Conservation (phyloP, 345 rosid genomes). For the Eucalyptus fibrosa region DNA sequence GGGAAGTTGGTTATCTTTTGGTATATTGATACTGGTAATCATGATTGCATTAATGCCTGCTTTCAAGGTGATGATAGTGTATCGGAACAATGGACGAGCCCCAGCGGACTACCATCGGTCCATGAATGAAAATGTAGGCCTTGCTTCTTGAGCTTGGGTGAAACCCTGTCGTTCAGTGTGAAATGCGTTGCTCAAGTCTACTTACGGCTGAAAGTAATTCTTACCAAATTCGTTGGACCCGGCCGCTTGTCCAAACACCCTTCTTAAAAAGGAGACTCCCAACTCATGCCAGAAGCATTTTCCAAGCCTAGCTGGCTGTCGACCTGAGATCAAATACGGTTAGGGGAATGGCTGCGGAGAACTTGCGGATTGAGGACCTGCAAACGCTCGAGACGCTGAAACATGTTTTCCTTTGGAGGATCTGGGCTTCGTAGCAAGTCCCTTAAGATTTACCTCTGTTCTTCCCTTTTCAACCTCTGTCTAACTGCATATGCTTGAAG, state of each 20-base stretch:
- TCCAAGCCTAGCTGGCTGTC: neutral
- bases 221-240: neutral
- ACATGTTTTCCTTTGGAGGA: neutral
- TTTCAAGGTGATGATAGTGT: neutral
- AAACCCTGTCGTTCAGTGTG: neutral
- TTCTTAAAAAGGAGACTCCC: neutral
- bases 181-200: neutral
- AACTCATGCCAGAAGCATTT: neutral
- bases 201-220: neutral
- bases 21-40: neutral
- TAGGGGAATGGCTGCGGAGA: neutral
- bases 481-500: neutral
- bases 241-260: neutral
- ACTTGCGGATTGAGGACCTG: neutral
- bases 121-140: neutral
- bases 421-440: neutral
- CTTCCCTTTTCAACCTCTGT: neutral
- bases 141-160: neutral
- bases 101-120: neutral
- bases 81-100: neutral
- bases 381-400: neutral
- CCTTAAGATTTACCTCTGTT: neutral
- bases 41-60: neutral
- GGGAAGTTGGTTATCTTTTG: neutral
- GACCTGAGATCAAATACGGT: neutral